A percentile compares a stretch with the other conserved stretches of the same genome.
phyloP scores from a whole-genome alignment of 1,284 basidiomycete species.

The Anthracocystis setariae region DNA sequence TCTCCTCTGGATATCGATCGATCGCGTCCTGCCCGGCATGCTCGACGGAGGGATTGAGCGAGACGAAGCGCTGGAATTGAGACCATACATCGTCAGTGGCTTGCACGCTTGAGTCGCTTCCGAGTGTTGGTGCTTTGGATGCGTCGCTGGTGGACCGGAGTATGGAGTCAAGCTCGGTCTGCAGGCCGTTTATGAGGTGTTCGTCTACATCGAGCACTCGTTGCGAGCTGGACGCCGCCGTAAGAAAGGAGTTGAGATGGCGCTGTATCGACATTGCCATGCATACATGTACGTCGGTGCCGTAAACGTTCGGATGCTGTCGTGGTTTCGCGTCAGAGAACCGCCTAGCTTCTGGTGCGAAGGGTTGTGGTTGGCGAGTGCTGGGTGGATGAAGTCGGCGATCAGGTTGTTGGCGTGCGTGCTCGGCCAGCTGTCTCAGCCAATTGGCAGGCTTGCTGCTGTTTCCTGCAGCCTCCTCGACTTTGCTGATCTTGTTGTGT shows the following conservation, averaged over 20 bases:
- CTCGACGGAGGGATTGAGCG: constrained; percentile 12
- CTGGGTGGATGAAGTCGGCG: too few species aligned
- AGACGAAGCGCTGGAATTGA: constrained; percentile 25
- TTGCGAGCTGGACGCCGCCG: constrained; percentile 36
- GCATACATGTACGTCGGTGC: neutral
- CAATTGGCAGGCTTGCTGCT: too few species aligned
- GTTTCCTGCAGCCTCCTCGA: too few species aligned
- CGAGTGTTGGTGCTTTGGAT: neutral
- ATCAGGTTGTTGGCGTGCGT: too few species aligned
- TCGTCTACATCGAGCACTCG: constrained; percentile 42
- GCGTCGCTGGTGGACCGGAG: constrained; percentile 11
- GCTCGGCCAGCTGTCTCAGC: too few species aligned
- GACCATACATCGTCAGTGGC: constrained; percentile 19
- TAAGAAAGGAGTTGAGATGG: constrained; percentile 32
- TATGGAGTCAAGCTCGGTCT: constrained; percentile 16
- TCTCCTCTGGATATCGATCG: constrained; percentile 21
- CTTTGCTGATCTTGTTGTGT: too few species aligned
- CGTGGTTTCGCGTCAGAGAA: neutral
- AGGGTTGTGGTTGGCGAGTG: too few species aligned
- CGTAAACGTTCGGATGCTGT: neutral
- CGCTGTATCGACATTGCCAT: constrained; percentile 21
- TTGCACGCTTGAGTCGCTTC: neutral
- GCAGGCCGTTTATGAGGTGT: constrained; percentile 38
- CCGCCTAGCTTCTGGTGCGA: too few species aligned
- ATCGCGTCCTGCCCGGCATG: constrained; percentile 23